Evolutionary conservation across 768 basidiomycete species (phyloP).

Genomic region (Phylloporus sp.): DNA sequence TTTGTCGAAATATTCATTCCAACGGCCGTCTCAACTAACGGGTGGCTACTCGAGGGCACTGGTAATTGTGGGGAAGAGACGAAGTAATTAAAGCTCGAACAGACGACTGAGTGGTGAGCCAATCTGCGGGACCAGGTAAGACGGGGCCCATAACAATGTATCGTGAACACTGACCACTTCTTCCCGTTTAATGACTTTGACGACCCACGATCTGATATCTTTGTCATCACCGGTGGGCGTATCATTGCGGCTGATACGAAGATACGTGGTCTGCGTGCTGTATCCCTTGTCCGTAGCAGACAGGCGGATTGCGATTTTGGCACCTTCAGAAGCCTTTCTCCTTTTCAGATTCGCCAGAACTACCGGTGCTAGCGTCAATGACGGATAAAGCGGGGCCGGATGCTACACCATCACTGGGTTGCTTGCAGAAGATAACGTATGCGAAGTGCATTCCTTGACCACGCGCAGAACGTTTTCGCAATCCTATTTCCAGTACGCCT

Average conservation of each 20-base stretch:
- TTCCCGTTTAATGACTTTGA: slow-evolving; percentile 90
- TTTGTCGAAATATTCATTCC: too few relatives aligned
- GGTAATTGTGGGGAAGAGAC: too few relatives aligned
- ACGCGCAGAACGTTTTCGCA: slow-evolving; percentile 37
- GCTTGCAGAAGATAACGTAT: slow-evolving; percentile 63
- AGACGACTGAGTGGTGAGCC: too few relatives aligned
- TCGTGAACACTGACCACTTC: slow-evolving; percentile 53
- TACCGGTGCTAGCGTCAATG: slow-evolving; percentile 57
- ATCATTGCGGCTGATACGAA: slow-evolving; percentile 77
- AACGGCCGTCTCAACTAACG: too few relatives aligned
- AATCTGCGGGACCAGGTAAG: too few relatives aligned
- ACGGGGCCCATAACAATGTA: not conserved
- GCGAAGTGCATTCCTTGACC: slow-evolving; percentile 55
- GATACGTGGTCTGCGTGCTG: slow-evolving; percentile 87
- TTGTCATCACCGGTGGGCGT: slow-evolving; percentile 39
- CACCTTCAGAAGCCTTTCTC: too few relatives aligned
- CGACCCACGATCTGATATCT: slow-evolving; percentile 81
- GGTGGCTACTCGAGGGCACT: too few relatives aligned
- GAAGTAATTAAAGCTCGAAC: too few relatives aligned
- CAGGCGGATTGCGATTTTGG: slow-evolving; percentile 75
- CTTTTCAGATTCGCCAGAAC: slow-evolving; percentile 36
- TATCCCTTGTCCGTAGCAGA: slow-evolving; percentile 78
- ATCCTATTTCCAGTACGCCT: slow-evolving; percentile 44
- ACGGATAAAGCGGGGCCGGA: slow-evolving; percentile 77
- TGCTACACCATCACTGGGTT: slow-evolving; percentile 45